Percentiles rank a stretch among this genome's conserved stretches.
Conservation (phyloP, 75 land plant genomes). For the Adiantum capillusveneris region DNA sequence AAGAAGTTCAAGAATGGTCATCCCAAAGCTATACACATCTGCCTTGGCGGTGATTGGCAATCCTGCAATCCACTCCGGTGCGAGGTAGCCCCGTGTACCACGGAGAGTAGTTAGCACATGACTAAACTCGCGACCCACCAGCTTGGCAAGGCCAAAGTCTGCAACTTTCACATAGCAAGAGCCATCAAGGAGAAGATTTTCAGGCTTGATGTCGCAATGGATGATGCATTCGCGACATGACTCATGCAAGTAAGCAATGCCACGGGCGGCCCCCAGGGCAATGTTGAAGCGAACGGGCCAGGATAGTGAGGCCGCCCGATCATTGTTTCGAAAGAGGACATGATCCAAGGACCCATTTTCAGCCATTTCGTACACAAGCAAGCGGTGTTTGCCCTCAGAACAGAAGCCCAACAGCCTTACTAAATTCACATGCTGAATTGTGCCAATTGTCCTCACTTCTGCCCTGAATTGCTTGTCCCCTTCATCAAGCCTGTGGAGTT, state of each 20-base stretch:
- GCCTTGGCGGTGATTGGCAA: conserved; percentile 4
- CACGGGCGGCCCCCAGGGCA: conserved; percentile 11
- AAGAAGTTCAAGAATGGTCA: conserved; percentile 11
- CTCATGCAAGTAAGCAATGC: conserved; percentile 17
- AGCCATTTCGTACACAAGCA: conserved; percentile 42
- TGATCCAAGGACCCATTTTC: conserved; percentile 24
- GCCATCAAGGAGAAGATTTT: conserved; percentile 11
- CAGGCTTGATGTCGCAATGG: conserved; percentile 21
- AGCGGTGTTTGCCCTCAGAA: conserved; percentile 14
- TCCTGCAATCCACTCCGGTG: conserved; percentile 7
- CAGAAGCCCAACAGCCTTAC: conserved; percentile 32
- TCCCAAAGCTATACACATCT: conserved; percentile 21
- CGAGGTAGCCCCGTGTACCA: conserved; percentile 15
- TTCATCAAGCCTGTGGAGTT: conserved; percentile 14
- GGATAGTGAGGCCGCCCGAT: no score
- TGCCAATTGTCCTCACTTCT: conserved; percentile 31
- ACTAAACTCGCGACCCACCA: conserved; percentile 13
- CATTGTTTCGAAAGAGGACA: conserved; percentile 11
- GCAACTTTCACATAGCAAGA: conserved; percentile 7
- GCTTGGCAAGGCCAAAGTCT: conserved; percentile 19
- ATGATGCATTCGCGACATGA: conserved; percentile 9
- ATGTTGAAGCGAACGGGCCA: neutral
- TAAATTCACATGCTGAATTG: conserved; percentile 32
- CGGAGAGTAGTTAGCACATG: conserved; percentile 3
- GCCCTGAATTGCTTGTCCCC: conserved; percentile 37